Evolutionary conservation across 495 filamentous ascomycete genomes (phyloP), one percentile per base, ranked within the genome.

Genomic region (Xylaria venustula): DNA sequence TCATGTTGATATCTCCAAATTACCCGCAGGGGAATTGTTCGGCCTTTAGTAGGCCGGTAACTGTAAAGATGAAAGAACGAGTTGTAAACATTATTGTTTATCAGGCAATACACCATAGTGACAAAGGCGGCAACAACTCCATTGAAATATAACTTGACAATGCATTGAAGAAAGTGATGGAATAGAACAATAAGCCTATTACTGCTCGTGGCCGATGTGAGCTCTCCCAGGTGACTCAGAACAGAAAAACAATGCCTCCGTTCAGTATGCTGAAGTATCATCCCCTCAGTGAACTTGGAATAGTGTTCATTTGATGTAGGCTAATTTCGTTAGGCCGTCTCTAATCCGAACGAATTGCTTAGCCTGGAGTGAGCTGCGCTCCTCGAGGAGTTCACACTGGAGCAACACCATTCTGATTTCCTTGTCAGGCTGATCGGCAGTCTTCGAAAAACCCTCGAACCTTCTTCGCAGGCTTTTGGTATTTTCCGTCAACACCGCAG

Each of bases 351-450:
- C 40, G n/a, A 70, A 25, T 49, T 63, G 32, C 28, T 40, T 51
- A 11, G 54, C 54, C 45, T 59, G 62, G 26, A 23, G 32, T 22
- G 22, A 60, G 23, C 42, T 63, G 58, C 55, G 34, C 47, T 67
- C 68, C 17, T 69, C 63, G n/a, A 71, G 46, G 3, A 68, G 11
- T 36, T 71, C 61, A 41, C 68, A 71, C 56, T 71, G 68, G 15
- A 71, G 66, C 22, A 51, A 28, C 9, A 67, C 48, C 52, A 64
- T 60, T 45, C 54, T 64, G 5, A 22, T 41, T 42, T 62, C 42
- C 48, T 61, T 67, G 40, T 45, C 58, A n/a, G 45, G 5, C 11
- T 23, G 25, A 12, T 51, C 25, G n/a, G 28, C 17, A n/a, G 60
- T 44, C 14, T 41, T 26, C 6, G 22, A 57, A 0, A 17, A 11